Percentiles rank a stretch among this genome's conserved stretches.
These are phyloP conservation scores for Rhodotorula sphaerocarpa DNA, from an alignment of 768 basidiomycete genomes.

Conservation along the genomic window DNA sequence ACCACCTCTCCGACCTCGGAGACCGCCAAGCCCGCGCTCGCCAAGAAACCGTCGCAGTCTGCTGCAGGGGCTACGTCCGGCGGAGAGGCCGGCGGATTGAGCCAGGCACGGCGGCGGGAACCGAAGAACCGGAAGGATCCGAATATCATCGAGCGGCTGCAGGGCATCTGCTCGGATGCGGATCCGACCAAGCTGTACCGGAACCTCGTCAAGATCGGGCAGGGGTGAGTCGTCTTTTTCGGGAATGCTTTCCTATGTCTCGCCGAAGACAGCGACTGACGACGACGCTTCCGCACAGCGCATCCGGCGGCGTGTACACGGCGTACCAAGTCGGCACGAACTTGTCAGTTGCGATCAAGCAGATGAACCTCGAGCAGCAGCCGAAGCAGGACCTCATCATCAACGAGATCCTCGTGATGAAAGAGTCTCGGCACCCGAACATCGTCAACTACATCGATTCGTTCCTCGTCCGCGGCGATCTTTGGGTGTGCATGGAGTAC, in stretches of 20 bases:
- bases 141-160: constrained; percentile 81
- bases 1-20: no score
- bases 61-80: not conserved
- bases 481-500: constrained; percentile 88
- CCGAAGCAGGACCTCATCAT: constrained; percentile 99
- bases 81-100: not conserved
- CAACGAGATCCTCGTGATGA: constrained; percentile 99
- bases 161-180: constrained; percentile 92
- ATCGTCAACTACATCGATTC: constrained; percentile 99
- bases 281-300: constrained; percentile 49
- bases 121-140: constrained; percentile 66
- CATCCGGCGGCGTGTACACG: constrained; percentile 95
- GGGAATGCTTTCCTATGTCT: not conserved
- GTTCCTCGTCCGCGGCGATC: constrained; percentile 91
- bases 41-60: constrained; percentile 13
- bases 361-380: constrained; percentile 99
- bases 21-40: not conserved
- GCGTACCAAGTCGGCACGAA: constrained; percentile 96
- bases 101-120: constrained; percentile 68
- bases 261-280: no score
- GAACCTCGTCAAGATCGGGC: constrained; percentile 90
- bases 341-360: constrained; percentile 92
- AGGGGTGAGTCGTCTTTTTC: constrained; percentile 60
- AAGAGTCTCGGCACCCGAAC: constrained; percentile 74
- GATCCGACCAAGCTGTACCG: constrained; percentile 91